Evolutionary conservation across 2,329 filamentous ascomycete species (phyloP).

Genomic region (Dactylellina drechsleri): DNA sequence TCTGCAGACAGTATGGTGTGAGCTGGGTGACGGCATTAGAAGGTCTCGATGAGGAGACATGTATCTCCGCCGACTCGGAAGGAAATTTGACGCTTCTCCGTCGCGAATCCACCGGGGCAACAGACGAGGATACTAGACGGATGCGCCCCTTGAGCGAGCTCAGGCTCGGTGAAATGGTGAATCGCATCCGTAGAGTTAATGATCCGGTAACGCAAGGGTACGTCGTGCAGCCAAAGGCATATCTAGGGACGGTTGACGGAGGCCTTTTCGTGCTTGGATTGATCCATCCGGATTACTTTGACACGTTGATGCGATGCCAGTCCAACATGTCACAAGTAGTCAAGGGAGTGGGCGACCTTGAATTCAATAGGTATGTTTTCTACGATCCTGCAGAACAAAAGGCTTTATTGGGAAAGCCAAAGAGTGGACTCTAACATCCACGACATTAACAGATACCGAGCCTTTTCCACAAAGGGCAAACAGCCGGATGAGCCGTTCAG

Average conservation of each 20-base stretch:
- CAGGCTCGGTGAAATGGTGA: conserved; percentile 90
- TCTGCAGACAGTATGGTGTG: conserved; percentile 75
- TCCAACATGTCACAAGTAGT: conserved; percentile 74
- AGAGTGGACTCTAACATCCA: conserved; percentile 3
- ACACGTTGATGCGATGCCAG: conserved; percentile 85
- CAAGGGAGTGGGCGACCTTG: conserved; percentile 75
- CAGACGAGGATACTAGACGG: conserved; percentile 75
- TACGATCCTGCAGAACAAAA: not conserved
- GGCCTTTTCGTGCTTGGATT: conserved; percentile 88
- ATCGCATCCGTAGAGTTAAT: conserved; percentile 77
- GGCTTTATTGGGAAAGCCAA: no score
- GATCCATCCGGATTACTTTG: conserved; percentile 76
- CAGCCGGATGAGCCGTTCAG: conserved; percentile 80
- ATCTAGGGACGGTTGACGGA: conserved; percentile 90
- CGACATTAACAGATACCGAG: conserved; percentile 70
- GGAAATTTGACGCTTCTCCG: conserved; percentile 87
- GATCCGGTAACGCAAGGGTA: conserved; percentile 24
- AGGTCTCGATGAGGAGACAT: conserved; percentile 76
- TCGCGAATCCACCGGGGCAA: conserved; percentile 77
- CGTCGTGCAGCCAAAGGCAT: conserved; percentile 73
- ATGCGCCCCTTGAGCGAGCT: conserved; percentile 83
- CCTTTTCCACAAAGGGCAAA: conserved; percentile 77
- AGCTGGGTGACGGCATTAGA: conserved; percentile 83
- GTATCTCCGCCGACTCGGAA: conserved; percentile 84
- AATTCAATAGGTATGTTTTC: conserved; percentile 70